Conservation (phyloP, 225 moss, liverwort and hornwort genomes). For the Pseudisothecium myosuroides region DNA sequence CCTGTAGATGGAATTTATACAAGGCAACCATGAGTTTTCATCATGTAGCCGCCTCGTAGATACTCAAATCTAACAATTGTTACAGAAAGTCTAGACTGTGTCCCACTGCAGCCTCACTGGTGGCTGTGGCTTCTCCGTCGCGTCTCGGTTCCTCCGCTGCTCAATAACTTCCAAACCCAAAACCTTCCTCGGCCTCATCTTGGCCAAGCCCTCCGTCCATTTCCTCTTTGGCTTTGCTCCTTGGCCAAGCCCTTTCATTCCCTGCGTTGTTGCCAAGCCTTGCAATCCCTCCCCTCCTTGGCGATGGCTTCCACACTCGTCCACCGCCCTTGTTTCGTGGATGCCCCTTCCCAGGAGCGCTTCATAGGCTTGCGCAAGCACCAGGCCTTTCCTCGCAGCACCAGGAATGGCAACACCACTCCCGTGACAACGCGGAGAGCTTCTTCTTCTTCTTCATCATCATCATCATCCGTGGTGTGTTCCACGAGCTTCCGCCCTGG, state of each 20-base stretch:
- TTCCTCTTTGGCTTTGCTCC: too few species aligned
- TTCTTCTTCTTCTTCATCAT: neutral
- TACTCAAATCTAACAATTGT: neutral
- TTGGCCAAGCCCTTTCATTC: neutral
- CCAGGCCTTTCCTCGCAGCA: neutral
- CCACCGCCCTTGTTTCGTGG: neutral
- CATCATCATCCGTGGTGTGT: neutral
- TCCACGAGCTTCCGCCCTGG: constrained; percentile 35
- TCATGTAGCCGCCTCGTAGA: rapidly evolving
- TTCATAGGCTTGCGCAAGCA: constrained; percentile 1
- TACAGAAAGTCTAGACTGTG: too few species aligned
- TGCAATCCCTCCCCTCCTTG: neutral
- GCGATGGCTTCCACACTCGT: neutral
- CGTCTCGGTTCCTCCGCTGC: neutral
- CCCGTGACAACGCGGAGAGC: neutral
- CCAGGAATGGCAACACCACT: neutral
- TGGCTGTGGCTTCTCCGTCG: neutral
- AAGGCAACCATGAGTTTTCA: too few species aligned
- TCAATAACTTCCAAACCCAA: neutral
- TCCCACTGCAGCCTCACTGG: neutral
- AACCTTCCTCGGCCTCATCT: neutral
- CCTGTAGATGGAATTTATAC: too few species aligned
- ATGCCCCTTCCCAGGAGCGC: neutral
- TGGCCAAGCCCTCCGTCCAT: neutral
- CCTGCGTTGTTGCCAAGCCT: neutral